These are phyloP conservation scores for Phellinidium pouzarii DNA, from an alignment of 1,284 basidiomycete genomes.

Conservation along the genomic window DNA sequence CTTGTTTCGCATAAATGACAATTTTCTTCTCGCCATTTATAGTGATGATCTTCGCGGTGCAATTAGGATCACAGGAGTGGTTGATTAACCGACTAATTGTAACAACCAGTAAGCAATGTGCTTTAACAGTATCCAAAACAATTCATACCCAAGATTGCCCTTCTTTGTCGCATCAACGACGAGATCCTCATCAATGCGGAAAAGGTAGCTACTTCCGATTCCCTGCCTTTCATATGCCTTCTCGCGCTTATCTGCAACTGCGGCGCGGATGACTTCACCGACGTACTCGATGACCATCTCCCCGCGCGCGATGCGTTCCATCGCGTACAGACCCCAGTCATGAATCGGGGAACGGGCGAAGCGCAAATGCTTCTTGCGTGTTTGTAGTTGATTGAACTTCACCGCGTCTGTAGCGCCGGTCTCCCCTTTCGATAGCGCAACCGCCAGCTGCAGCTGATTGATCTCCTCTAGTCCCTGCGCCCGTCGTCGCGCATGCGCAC, in stretches of 20 bases:
- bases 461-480: constrained; percentile 95
- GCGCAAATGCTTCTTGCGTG: constrained; percentile 94
- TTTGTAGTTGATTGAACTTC: constrained; percentile 98
- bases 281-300: constrained; percentile 99
- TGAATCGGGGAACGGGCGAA: constrained; percentile 97
- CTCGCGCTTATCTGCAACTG: constrained; percentile 95
- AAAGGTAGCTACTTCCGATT: constrained; percentile 92
- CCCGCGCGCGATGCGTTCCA: constrained; percentile 88
- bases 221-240: constrained; percentile 94
- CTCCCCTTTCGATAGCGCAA: constrained; percentile 70
- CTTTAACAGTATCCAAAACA: constrained; percentile 19
- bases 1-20: constrained; percentile 95
- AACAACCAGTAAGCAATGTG: constrained; percentile 16
- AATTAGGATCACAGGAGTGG: constrained; percentile 96
- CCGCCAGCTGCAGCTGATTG: constrained; percentile 73
- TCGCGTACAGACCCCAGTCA: constrained; percentile 95
- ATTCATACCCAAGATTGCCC: constrained; percentile 87
- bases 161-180: constrained; percentile 99
- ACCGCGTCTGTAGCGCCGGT: constrained; percentile 57
- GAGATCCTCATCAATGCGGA: constrained; percentile 86
- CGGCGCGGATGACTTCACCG: constrained; percentile 91
- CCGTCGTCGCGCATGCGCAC: constrained; percentile 89
- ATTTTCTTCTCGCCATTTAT: constrained; percentile 99
- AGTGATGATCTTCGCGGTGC: constrained; percentile 97
- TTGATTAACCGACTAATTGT: constrained; percentile 80